phyloP scores from a whole-genome alignment of 2,329 filamentous ascomycete species.

The Thelonectria rubi region DNA sequence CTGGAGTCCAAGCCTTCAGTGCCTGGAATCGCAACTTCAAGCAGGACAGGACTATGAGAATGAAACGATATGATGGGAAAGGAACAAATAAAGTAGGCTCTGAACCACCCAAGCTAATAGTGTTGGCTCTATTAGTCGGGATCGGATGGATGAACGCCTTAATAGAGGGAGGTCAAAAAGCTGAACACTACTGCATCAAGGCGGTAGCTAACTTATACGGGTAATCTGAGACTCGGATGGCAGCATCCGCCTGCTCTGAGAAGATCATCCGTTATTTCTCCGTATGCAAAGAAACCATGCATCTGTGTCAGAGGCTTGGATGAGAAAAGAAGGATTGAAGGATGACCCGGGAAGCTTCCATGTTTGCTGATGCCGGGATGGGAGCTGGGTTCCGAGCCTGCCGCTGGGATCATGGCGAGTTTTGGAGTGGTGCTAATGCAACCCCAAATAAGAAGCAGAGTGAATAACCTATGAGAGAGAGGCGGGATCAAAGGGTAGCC shows the following conservation, averaged over 20 bases:
- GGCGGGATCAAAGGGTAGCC: constrained; percentile 16
- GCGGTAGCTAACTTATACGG: constrained; percentile 31
- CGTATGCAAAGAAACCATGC: constrained; percentile 17
- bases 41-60: not conserved
- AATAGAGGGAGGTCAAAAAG: constrained; percentile 16
- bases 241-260: constrained; percentile 10
- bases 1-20: not conserved
- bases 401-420: constrained; percentile 16
- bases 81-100: not conserved
- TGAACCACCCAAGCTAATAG: not conserved
- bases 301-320: constrained; percentile 3
- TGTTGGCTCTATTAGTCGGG: not conserved
- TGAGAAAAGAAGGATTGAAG: constrained; percentile 12
- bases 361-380: constrained; percentile 24
- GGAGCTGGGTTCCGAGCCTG: constrained; percentile 21
- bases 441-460: constrained; percentile 9
- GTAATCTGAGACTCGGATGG: constrained; percentile 11
- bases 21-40: not conserved
- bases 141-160: not conserved
- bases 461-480: constrained; percentile 17
- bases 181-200: constrained; percentile 1
- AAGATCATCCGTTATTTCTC: constrained; percentile 21
- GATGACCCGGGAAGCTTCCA: constrained; percentile 7
- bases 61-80: not conserved
- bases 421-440: constrained; percentile 6